Evolutionary conservation across 1,139 yeast species (phyloP), one percentile per base, ranked within the genome.

Genomic region (Ogataea hybrid): DNA sequence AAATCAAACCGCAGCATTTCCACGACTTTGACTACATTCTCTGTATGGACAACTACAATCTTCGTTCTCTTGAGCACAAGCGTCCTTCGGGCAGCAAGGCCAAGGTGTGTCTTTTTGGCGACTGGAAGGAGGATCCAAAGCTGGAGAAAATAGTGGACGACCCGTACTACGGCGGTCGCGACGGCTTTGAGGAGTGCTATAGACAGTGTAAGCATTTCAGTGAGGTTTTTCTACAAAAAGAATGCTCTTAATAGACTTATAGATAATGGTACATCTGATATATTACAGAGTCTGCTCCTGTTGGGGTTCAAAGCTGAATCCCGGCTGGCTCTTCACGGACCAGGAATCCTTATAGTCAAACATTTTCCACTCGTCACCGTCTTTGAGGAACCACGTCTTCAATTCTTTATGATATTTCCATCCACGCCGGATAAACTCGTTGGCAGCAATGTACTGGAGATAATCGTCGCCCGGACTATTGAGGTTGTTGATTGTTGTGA

Each of bases 291-390:
- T 33, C 29, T 46, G 41, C 33, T 45, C 47, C 25, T 37, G 38
- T n/a, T 25, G 31, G 3, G 38, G 37, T 64, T 71, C 75, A 53
- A 77, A 81, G 55, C 80, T 79, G 63, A 81, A 80, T 56, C 75
- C 77, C 18, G 86, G 84, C 63, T 79, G 84, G 56, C 95, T 79
- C 57, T 95, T 77, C 38, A 86, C 83, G 54, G 84, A 70, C 97
- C 98, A 92, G 29, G 87, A 78, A 53, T 84, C 88, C 62, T 87
- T 94, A 62, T 81, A 86, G 64, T 92, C 98, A 64, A 92, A 92
- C 64, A 84, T 87, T 59, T 81, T 80, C 73, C 92, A 84, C 57
- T 57, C 54, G 53, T 62, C 72, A 58, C 82, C 72, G 55, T 82
- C 72, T 50, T 73, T 77, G 29, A 43, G 52, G 67, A 84, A 88